Evolutionary conservation across 1,284 basidiomycete species (phyloP), one percentile per base, ranked within the genome.

Genomic region (Laetiporus sulphureus): DNA sequence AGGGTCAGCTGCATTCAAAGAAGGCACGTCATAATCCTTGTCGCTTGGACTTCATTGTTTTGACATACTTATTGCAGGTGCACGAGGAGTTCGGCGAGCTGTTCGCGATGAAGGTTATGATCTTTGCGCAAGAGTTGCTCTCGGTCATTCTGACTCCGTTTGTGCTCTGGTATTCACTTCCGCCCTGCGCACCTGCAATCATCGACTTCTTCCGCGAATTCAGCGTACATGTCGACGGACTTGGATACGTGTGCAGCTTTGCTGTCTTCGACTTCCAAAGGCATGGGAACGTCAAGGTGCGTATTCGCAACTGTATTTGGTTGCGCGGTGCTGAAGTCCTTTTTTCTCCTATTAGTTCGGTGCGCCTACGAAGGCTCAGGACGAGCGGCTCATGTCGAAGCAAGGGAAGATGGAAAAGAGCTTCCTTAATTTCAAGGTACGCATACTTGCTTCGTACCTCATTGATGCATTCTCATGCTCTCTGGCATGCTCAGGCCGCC

Each of bases 351-450:
- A 12, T 20, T 48, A 88, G 81, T 91, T 89, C 55, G 90, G 89
- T 21, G 90, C 85, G 6, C 86, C 87, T 1, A 72, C 73, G 2
- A 65, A 69, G 29, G 73, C 71, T 15, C 68, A 69, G n/a, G 81
- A 90, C 50, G 80, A 81, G 55, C 75, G 79, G 40, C 80, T 87
- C 68, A 69, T 86, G 50, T 88, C 87, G 5, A 89, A 88, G 51
- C 88, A 94, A 52, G 88, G 90, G 41, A 96, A 98, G 73, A 97
- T 99, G 92, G 95, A 99, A 71, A 94, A 98, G 69, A 89, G 83
- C 55, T 92, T 99, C 65, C 68, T 98, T 27, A 93, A 91, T 57
- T 99, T 99, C 75, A 95, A 93, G 69, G 83, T 79, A 38, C 16
- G 50, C 38, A 13, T 12, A 27, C 5, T 38, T 30, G 6, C 19